Percentiles rank a stretch among this genome's conserved stretches.
phyloP scores from a whole-genome alignment of 345 rosid species.

The Aurinia saxatilis region DNA sequence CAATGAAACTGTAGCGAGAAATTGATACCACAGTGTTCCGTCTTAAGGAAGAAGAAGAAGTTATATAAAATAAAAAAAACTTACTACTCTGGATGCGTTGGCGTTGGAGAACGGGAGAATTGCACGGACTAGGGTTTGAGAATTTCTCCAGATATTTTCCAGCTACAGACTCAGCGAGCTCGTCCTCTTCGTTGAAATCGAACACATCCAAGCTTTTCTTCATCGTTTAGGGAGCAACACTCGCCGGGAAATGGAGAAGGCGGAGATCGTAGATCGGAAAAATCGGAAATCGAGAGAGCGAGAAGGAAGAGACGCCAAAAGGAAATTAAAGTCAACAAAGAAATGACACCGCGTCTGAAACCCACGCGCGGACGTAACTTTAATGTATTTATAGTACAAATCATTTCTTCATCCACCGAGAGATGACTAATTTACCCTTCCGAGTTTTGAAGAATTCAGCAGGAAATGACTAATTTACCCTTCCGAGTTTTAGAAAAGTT shows the following conservation, averaged over 20 bases:
- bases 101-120: constrained; percentile 34
- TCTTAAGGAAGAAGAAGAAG: not conserved
- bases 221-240: constrained; percentile 30
- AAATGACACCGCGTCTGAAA: constrained; percentile 10
- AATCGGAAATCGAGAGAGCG: constrained; percentile 20
- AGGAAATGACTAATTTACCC: constrained; percentile 9
- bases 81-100: constrained; percentile 48
- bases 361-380: constrained; percentile 16
- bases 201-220: constrained; percentile 44
- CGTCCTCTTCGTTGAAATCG: constrained; percentile 74
- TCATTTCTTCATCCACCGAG: too few relatives aligned
- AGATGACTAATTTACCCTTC: constrained; percentile 14
- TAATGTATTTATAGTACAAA: not conserved
- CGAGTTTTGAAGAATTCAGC: too few relatives aligned
- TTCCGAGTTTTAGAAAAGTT: constrained; percentile 3
- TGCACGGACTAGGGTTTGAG: constrained; percentile 51
- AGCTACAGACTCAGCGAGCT: constrained; percentile 42
- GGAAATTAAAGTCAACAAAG: constrained; percentile 19
- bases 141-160: constrained; percentile 41
- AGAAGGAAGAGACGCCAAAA: constrained; percentile 8
- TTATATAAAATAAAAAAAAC: too few relatives aligned
- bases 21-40: not conserved
- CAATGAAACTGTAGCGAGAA: not conserved
- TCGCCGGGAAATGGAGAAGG: constrained; percentile 5
- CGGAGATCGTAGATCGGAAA: too few relatives aligned